Evolutionary conservation across 495 filamentous ascomycete genomes (phyloP), one percentile per base, ranked within the genome.

Genomic region (Geopyxis carbonaria): DNA sequence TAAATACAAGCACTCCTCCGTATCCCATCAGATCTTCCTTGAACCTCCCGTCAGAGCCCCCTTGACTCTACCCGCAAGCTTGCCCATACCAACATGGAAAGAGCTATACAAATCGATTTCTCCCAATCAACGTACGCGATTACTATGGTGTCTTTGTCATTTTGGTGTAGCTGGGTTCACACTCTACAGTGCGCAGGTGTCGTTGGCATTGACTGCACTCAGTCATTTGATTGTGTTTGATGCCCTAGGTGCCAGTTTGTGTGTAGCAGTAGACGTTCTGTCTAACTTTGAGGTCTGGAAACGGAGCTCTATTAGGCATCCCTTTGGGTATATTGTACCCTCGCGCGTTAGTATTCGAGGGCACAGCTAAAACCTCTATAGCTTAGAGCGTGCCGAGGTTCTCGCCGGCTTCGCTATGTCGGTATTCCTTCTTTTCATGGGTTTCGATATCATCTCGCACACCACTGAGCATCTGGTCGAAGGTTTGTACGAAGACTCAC

Each of bases 221-320:
- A 91, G 84, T 8, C 87, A 93, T 49, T 64, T 97, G 37, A 79
- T 95, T 38, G 72, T 93, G 54, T 97, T 93, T 55, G 89, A 97
- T 59, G 86, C 87, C 7, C 67, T 93, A 2, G 83, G 83, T 10
- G 89, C 89, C 11, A 73, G 81, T 32, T 73, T 97, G n/a, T 95
- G 87, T 52, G 85, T 93, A 1, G 75, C 68, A 1, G 89, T 95
- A 31, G 89, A 95, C 53, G 80, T 95, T 0, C 67, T 93, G 22
- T 72, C 78, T 22, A 95, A 95, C 58, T 97, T 97, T 48, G 87
- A 94, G 54, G 87, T 94, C 2, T 95, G 91, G 91, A 86, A 82
- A 42, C 72, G 89, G 28, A 86, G 80, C 37, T 86, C 74, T 45
- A 80, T 97, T 43, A 75, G 81, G 2, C 86, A 95, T 60, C 91